phyloP scores from a whole-genome alignment of 2,329 filamentous ascomycete species.

The Harringtonia aguacate region DNA sequence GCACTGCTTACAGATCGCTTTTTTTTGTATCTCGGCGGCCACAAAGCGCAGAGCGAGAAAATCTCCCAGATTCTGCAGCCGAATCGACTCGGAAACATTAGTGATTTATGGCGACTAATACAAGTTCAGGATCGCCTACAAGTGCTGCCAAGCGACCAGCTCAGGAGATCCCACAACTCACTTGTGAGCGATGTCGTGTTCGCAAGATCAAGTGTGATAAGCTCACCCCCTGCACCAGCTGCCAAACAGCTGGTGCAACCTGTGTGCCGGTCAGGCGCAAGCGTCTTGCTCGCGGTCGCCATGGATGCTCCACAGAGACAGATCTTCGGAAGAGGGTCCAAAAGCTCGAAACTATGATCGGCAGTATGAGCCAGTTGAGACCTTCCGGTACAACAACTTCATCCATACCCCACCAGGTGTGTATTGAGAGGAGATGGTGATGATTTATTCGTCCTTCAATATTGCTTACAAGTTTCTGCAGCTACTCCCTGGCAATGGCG shows the following conservation, averaged over 20 bases:
- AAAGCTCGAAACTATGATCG: constrained; percentile 1
- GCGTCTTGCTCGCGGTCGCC: background rate
- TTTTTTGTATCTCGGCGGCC: too few relatives aligned
- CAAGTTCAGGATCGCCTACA: too few relatives aligned
- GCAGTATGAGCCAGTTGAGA: background rate
- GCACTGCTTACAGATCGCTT: too few relatives aligned
- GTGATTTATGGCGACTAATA: too few relatives aligned
- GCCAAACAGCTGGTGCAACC: background rate
- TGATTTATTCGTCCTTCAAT: background rate
- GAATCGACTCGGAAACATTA: too few relatives aligned
- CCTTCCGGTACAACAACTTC: too few relatives aligned
- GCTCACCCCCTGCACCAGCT: constrained; percentile 1
- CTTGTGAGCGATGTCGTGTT: background rate
- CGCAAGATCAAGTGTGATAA: constrained; percentile 4
- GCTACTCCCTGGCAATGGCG: too few relatives aligned
- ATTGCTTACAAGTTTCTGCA: too few relatives aligned
- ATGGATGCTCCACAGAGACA: background rate
- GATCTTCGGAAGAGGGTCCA: background rate
- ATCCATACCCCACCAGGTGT: background rate
- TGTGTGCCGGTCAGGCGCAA: background rate
- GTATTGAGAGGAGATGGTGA: background rate
- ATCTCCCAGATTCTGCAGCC: too few relatives aligned
- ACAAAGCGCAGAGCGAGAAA: too few relatives aligned
- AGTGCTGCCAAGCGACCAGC: too few relatives aligned
- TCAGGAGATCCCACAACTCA: too few relatives aligned